These are phyloP conservation scores for Madurella fahalii DNA, from an alignment of 2,329 filamentous ascomycete genomes.

Conservation along the genomic window DNA sequence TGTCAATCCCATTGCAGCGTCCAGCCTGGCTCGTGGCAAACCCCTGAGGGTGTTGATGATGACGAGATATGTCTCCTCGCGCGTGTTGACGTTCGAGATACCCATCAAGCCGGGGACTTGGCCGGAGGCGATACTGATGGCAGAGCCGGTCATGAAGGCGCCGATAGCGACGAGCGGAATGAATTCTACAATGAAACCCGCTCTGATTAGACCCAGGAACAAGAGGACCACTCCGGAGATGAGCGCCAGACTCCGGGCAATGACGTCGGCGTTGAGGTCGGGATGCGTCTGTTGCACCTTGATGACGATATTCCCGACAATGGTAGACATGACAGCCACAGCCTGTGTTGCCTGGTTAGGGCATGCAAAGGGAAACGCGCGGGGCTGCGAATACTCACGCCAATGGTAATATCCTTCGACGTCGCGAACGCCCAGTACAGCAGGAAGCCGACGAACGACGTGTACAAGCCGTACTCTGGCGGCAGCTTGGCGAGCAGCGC, in stretches of 20 bases:
- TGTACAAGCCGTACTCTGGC: slow-evolving; percentile 71
- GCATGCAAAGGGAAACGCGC: slow-evolving; percentile 9
- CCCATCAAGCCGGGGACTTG: slow-evolving; percentile 45
- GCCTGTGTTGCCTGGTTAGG: slow-evolving; percentile 39
- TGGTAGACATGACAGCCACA: slow-evolving; percentile 48
- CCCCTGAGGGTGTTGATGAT: slow-evolving; percentile 41
- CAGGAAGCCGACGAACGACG: slow-evolving; percentile 75
- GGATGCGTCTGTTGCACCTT: slow-evolving; percentile 35
- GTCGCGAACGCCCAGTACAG: slow-evolving; percentile 83
- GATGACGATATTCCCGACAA: slow-evolving; percentile 45
- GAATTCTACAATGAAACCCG: slow-evolving; percentile 49
- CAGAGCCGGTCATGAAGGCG: slow-evolving; percentile 48
- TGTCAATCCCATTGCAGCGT: slow-evolving; percentile 69
- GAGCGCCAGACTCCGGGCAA: slow-evolving; percentile 43
- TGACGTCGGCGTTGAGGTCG: slow-evolving; percentile 34
- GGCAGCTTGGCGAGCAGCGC: slow-evolving; percentile 65
- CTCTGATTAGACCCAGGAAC: slow-evolving; percentile 42
- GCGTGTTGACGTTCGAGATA: slow-evolving; percentile 38
- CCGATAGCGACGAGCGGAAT: slow-evolving; percentile 48
- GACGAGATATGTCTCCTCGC: slow-evolving; percentile 42
- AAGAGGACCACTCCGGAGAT: slow-evolving; percentile 43
- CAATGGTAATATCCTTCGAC: slow-evolving; percentile 81
- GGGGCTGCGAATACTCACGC: slow-evolving; percentile 36
- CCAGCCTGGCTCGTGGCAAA: slow-evolving; percentile 47
- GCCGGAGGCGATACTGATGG: slow-evolving; percentile 47